Percentiles rank a stretch among this genome's conserved stretches.
Conservation (phyloP, 225 moss, liverwort and hornwort species). For the Neckera pumila region DNA sequence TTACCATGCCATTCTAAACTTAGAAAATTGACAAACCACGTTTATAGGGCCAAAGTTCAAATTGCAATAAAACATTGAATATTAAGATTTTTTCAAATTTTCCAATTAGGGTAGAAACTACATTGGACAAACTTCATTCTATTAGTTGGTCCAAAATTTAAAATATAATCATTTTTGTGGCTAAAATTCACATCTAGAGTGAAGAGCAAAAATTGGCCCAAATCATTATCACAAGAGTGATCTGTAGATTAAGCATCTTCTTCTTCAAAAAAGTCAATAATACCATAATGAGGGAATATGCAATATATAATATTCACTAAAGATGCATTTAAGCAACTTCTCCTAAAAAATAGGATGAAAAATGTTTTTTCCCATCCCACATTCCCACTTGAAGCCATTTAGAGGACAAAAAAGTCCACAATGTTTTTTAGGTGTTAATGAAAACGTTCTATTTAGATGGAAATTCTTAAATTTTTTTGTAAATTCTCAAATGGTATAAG, state of each 20-base stretch:
- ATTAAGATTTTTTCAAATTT: neutral
- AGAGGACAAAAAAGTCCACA: neutral
- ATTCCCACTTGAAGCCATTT: rapidly evolving
- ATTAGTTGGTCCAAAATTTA: neutral
- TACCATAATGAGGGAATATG: rapidly evolving
- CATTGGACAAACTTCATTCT: rapidly evolving
- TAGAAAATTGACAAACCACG: neutral
- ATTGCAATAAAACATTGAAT: neutral
- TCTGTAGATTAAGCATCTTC: neutral
- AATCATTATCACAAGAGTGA: neutral
- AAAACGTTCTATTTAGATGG: no score
- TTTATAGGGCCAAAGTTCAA: rapidly evolving
- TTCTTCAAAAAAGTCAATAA: neutral
- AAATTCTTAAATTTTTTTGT: neutral
- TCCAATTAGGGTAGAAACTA: neutral
- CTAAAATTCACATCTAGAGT: neutral
- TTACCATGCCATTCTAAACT: rapidly evolving
- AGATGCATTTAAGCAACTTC: neutral
- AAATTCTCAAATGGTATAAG: rapidly evolving
- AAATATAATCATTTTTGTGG: neutral
- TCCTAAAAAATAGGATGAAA: rapidly evolving
- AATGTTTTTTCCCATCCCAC: neutral
- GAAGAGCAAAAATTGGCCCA: neutral
- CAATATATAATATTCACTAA: neutral
- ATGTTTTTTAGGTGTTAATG: rapidly evolving